Percentiles rank a stretch among this genome's conserved stretches.
phyloP scores from a whole-genome alignment of 2,329 filamentous ascomycete species.

The Penicillium sp. region DNA sequence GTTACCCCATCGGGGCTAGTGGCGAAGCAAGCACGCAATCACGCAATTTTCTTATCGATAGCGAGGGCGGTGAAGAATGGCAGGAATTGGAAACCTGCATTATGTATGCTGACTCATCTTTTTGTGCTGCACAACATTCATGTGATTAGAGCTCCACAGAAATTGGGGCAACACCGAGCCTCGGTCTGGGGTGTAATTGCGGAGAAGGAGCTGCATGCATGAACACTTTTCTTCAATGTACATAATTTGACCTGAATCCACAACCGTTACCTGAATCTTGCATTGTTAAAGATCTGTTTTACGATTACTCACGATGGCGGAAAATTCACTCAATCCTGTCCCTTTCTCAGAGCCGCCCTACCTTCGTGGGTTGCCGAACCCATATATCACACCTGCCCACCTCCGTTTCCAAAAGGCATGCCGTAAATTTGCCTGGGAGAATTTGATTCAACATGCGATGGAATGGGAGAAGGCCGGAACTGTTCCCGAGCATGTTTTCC shows the following conservation, averaged over 20 bases:
- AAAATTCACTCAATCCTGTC: slow-evolving; percentile 40
- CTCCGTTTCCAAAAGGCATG: slow-evolving; percentile 63
- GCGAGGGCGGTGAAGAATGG: slow-evolving; percentile 4
- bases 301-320: slow-evolving; percentile 21
- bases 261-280: not conserved
- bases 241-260: not conserved
- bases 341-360: slow-evolving; percentile 73
- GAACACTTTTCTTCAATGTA: not conserved
- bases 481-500: slow-evolving; percentile 61
- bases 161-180: slow-evolving; percentile 5
- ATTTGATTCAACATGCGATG: slow-evolving; percentile 58
- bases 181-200: slow-evolving; percentile 11
- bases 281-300: not conserved
- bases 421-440: slow-evolving; percentile 60
- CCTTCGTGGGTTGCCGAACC: slow-evolving; percentile 64
- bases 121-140: not conserved
- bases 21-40: slow-evolving; percentile 30
- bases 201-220: slow-evolving; percentile 7
- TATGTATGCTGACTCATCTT: not conserved
- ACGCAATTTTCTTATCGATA: slow-evolving; percentile 27
- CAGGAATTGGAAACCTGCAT: slow-evolving; percentile 1
- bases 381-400: slow-evolving; percentile 66
- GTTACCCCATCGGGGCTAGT: slow-evolving; percentile 31
- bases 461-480: slow-evolving; percentile 66
- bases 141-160: slow-evolving; percentile 4